Evolutionary conservation across 2,329 filamentous ascomycete species (phyloP).

Genomic region (Elsinoe ampelina): DNA sequence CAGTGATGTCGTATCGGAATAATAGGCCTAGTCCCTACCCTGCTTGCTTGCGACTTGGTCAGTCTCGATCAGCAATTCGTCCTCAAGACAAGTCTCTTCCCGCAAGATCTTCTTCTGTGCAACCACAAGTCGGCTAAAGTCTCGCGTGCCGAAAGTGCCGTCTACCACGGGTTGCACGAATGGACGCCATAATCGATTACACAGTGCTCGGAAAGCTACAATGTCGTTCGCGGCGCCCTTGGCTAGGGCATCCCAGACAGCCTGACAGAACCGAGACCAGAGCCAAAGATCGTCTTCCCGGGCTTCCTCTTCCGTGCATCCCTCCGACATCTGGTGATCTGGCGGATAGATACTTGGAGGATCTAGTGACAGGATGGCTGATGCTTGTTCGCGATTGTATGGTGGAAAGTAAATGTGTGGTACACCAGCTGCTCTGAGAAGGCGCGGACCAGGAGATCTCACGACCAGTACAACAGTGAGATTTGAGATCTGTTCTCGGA

Average conservation of each 20-base stretch:
- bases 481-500: slow-evolving; percentile 57
- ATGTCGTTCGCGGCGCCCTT: slow-evolving; percentile 74
- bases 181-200: slow-evolving; percentile 68
- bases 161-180: slow-evolving; percentile 71
- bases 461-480: slow-evolving; percentile 71
- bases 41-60: slow-evolving; percentile 3
- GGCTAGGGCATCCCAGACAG: slow-evolving; percentile 78
- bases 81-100: slow-evolving; percentile 60
- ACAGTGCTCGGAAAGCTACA: slow-evolving; percentile 59
- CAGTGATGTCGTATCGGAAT: background rate
- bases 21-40: background rate
- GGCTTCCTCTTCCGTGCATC: slow-evolving; percentile 39
- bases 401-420: slow-evolving; percentile 75
- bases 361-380: slow-evolving; percentile 60
- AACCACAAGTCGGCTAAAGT: slow-evolving; percentile 77
- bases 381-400: slow-evolving; percentile 72
- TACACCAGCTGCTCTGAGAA: slow-evolving; percentile 60
- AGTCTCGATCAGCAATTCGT: slow-evolving; percentile 24
- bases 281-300: slow-evolving; percentile 56
- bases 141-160: slow-evolving; percentile 63
- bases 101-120: slow-evolving; percentile 61
- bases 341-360: slow-evolving; percentile 40
- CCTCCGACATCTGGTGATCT: slow-evolving; percentile 19
- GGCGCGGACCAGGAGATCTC: slow-evolving; percentile 58
- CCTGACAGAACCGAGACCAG: slow-evolving; percentile 71